Evolutionary conservation across 495 filamentous ascomycete genomes (phyloP).

Genomic region (Tuber calosporum): DNA sequence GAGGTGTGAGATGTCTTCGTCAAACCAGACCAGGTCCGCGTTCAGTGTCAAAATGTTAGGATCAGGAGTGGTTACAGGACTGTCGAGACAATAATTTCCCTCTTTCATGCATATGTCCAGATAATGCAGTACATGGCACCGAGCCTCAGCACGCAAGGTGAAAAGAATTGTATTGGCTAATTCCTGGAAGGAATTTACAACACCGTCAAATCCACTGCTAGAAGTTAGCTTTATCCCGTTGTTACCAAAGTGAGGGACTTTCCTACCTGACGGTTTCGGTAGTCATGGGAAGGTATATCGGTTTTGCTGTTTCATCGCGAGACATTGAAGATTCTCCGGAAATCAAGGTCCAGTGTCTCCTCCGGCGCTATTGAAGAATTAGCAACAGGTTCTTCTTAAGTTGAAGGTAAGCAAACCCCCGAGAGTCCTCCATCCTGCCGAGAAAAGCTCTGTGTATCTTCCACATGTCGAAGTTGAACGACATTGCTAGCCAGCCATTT

Average conservation of each 20-base stretch:
- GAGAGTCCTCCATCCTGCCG: constrained; percentile 30
- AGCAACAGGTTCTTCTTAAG: background rate
- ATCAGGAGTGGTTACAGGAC: constrained; percentile 70
- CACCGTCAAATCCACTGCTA: constrained; percentile 71
- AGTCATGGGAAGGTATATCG: constrained; percentile 84
- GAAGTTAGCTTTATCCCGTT: constrained; percentile 29
- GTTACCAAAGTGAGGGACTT: background rate
- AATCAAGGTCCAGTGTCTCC: constrained; percentile 74
- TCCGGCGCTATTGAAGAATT: constrained; percentile 24
- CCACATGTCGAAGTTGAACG: constrained; percentile 65
- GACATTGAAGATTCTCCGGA: constrained; percentile 48
- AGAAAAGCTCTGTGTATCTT: constrained; percentile 39
- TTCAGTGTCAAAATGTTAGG: constrained; percentile 69
- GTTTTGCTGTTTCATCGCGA: constrained; percentile 48
- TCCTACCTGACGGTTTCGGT: constrained; percentile 67
- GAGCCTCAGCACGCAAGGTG: constrained; percentile 79
- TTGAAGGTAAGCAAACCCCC: constrained; percentile 15
- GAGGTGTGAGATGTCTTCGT: constrained; percentile 66
- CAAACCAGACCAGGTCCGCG: constrained; percentile 69
- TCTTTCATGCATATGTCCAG: constrained; percentile 52
- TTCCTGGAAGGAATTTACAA: constrained; percentile 67
- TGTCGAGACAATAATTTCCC: constrained; percentile 66
- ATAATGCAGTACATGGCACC: constrained; percentile 70
- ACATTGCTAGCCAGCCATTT: constrained; percentile 88
- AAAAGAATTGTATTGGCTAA: constrained; percentile 69